These are phyloP conservation scores for Monascus purpureus DNA, from an alignment of 495 filamentous ascomycete genomes.

Conservation along the genomic window DNA sequence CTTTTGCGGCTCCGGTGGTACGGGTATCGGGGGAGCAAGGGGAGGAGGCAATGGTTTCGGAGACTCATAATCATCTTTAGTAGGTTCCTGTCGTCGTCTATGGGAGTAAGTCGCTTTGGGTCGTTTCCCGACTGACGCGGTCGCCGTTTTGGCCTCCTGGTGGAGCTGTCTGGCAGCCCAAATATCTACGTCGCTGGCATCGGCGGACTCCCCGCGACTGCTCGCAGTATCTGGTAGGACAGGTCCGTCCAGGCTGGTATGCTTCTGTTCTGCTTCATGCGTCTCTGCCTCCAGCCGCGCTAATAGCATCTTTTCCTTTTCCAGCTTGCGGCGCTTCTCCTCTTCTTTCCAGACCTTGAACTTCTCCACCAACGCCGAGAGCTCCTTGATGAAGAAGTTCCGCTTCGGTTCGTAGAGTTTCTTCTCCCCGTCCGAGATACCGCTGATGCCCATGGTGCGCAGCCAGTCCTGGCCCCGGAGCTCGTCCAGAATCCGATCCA, in stretches of 20 bases:
- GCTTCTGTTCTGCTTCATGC: constrained; percentile 13
- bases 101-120: constrained; percentile 11
- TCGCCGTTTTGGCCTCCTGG: constrained; percentile 47
- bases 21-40: constrained; percentile 2
- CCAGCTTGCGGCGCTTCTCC: constrained; percentile 65
- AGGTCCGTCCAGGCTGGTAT: constrained; percentile 8
- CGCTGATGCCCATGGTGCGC: constrained; percentile 80
- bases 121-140: constrained; percentile 13
- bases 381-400: constrained; percentile 66
- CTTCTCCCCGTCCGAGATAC: constrained; percentile 67
- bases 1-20: constrained; percentile 28
- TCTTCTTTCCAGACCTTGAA: constrained; percentile 80
- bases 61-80: constrained; percentile 1
- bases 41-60: constrained; percentile 1
- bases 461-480: constrained; percentile 89
- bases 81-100: constrained; percentile 5
- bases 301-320: constrained; percentile 34
- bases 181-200: constrained; percentile 60
- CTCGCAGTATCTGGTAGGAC: constrained; percentile 17
- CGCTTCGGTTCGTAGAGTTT: constrained; percentile 79
- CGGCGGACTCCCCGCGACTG: constrained; percentile 39
- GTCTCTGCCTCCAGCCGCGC: constrained; percentile 1
- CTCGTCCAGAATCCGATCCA: constrained; percentile 74
- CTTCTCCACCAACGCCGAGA: constrained; percentile 68
- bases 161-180: constrained; percentile 59